phyloP scores from a whole-genome alignment of 495 filamentous ascomycete genomes.

The Tuber borchii region DNA sequence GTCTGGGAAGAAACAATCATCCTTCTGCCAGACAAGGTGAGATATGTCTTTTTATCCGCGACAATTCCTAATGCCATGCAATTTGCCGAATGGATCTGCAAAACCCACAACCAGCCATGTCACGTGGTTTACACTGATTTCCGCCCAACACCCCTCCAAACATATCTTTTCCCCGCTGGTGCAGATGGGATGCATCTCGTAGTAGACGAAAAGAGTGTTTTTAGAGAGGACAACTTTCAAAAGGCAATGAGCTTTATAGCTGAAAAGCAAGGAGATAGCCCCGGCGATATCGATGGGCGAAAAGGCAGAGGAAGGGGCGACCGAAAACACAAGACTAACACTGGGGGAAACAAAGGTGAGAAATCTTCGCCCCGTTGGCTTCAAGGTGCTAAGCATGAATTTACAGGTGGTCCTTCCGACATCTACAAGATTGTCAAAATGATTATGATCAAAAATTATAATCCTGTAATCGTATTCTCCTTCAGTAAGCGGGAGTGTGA shows the following conservation, averaged over 20 bases:
- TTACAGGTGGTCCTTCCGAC: conserved; percentile 57
- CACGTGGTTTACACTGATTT: conserved; percentile 99
- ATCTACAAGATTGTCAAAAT: conserved; percentile 97
- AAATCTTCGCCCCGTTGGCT: conserved; percentile 6
- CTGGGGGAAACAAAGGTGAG: conserved; percentile 61
- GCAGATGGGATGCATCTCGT: conserved; percentile 89
- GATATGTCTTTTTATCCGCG: conserved; percentile 94
- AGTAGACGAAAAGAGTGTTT: conserved; percentile 91
- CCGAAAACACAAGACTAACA: conserved; percentile 84
- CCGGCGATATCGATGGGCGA: conserved; percentile 67
- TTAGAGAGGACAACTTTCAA: conserved; percentile 94
- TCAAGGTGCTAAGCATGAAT: conserved; percentile 13
- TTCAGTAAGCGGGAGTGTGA: conserved; percentile 98
- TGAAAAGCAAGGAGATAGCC: conserved; percentile 80
- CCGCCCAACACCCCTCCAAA: conserved; percentile 88
- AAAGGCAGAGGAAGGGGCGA: conserved; percentile 63
- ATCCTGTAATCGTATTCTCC: conserved; percentile 97
- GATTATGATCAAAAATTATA: conserved; percentile 94
- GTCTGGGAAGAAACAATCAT: conserved; percentile 99
- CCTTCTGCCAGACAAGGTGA: conserved; percentile 91
- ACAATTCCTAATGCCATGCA: conserved; percentile 99
- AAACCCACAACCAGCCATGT: conserved; percentile 92
- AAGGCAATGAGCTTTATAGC: conserved; percentile 84
- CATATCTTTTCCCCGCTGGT: conserved; percentile 94
- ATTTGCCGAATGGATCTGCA: conserved; percentile 97